These are phyloP conservation scores for Phytophthora macrochlamydospora DNA, from an alignment of 352 stramenopile genomes.

Conservation along the genomic window DNA sequence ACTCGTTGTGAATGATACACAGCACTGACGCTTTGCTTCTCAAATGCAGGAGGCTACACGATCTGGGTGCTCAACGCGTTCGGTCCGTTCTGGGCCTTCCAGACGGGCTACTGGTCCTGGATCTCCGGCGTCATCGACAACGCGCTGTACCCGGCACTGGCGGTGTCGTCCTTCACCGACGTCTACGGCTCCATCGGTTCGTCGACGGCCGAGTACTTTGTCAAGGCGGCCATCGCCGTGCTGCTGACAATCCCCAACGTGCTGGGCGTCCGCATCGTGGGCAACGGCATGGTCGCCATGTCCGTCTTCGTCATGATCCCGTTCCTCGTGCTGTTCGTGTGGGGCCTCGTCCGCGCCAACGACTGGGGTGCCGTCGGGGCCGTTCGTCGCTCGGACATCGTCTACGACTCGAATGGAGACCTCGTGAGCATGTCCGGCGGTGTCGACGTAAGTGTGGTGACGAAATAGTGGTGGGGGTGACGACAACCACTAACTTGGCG, in stretches of 20 bases:
- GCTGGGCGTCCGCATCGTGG: constrained; percentile 81
- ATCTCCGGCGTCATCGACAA: constrained; percentile 92
- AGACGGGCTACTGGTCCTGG: constrained; percentile 86
- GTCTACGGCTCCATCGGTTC: constrained; percentile 39
- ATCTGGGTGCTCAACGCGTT: constrained; percentile 93
- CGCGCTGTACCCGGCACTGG: constrained; percentile 91
- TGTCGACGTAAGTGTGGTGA: constrained; percentile 21
- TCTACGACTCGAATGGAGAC: constrained; percentile 34
- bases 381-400: constrained; percentile 42
- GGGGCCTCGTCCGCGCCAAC: constrained; percentile 28
- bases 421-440: constrained; percentile 46
- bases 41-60: constrained; percentile 72
- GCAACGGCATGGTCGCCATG: constrained; percentile 73
- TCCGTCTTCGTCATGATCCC: constrained; percentile 89
- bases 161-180: constrained; percentile 46
- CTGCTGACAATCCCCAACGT: constrained; percentile 48
- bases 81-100: constrained; percentile 86
- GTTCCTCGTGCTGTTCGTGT: constrained; percentile 81
- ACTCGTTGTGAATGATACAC: not conserved
- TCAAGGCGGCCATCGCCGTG: constrained; percentile 52
- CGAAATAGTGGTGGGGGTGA: not conserved
- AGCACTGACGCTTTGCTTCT: not conserved
- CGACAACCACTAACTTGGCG: constrained; percentile 7
- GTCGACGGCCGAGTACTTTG: constrained; percentile 40
- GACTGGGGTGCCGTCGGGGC: constrained; percentile 45